Evolutionary conservation across 2,329 filamentous ascomycete genomes (phyloP), one percentile per base, ranked within the genome.

Genomic region (Monilinia aucupariae): DNA sequence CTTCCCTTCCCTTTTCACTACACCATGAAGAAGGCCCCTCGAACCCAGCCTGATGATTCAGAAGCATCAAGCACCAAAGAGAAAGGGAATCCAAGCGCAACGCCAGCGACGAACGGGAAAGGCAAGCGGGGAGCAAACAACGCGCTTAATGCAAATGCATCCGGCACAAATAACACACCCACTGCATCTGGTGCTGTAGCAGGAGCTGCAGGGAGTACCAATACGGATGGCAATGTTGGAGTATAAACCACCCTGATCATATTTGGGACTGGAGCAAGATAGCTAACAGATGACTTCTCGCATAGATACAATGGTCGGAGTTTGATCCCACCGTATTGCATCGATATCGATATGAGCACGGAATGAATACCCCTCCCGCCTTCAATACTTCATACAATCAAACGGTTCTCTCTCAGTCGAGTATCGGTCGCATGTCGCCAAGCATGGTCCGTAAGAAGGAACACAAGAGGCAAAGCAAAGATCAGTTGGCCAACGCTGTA

Each of bases 281-380:
- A 10, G 56, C 43, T 63, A 51, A 66, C 47, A 27, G n/a, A 27
- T 45, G n/a, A 47, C 22, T 32, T 59, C 34, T 10, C 34, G 10
- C 27, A 25, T 49, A 83, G 81, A 80, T 83, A 66, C 75, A 87
- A 73, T 92, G 89, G 89, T 77, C 82, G 22, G 82, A 83, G 2
- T 87, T 90, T 70, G 85, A 90, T 37, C 79, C 85, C 65, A 78
- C 84, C 55, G 78, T 89, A 54, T 84, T 94, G 56, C 88, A 92
- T 72, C 81, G 82, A 68, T 94, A 94, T 79, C 85, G 89, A 67
- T 84, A 88, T 73, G 82, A 88, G 68, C 86, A 92, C 78, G 83
- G 83, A 64, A 81, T 94, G 71, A 82, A 84, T 71, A 87, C 85
- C 0, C 87, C 90, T 15, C 84, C 86, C 45, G 83, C 88, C 64